Evolutionary conservation across 306 rosid species (phyloP), one percentile per base, ranked within the genome.

Genomic region (Senna tora): DNA sequence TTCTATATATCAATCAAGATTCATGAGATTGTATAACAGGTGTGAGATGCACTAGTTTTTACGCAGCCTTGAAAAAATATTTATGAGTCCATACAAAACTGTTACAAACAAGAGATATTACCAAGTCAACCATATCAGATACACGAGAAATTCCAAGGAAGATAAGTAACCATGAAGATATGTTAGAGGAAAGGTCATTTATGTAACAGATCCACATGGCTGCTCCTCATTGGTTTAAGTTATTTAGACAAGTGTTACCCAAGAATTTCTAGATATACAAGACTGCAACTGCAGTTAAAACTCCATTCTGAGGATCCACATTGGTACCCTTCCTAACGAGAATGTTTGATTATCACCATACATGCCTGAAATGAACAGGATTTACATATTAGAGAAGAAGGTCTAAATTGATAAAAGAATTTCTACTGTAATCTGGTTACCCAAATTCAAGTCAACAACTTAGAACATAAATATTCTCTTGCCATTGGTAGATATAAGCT

Each of bases 341-440:
- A 55, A 56, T 32, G 66, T 32, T 36, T 62, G 74, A 67, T 71
- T 79, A 51, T 61, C 67, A 68, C 72, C 60, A 61, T 15, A 67
- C 67, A 72, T 67, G 74, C 73, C 74, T 75, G 84, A 41, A 38
- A 72, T 66, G 33, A 17, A 58, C 45, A 71, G 9, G 5, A 59
- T 6, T 6, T 17, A 38, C 33, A 50, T 5, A 45, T 64, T 34
- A 67, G 32, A 46, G 28, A 50, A 19, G 19, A 6, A 34, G 17
- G 53, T 32, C 59, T 38, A 38, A 57, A 39, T 33, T 73, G 42
- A 61, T 39, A 62, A 32, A 57, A 15, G 49, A 68, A 69, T 57
- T 64, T 74, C 41, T 68, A 30, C 36, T 43, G 57, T 71, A 72
- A 57, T 22, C 42, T 22, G 45, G 33, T 58, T 14, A 14, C 53